Conservation (phyloP, 352 stramenopile genomes). For the Phytopythium helicoides region DNA sequence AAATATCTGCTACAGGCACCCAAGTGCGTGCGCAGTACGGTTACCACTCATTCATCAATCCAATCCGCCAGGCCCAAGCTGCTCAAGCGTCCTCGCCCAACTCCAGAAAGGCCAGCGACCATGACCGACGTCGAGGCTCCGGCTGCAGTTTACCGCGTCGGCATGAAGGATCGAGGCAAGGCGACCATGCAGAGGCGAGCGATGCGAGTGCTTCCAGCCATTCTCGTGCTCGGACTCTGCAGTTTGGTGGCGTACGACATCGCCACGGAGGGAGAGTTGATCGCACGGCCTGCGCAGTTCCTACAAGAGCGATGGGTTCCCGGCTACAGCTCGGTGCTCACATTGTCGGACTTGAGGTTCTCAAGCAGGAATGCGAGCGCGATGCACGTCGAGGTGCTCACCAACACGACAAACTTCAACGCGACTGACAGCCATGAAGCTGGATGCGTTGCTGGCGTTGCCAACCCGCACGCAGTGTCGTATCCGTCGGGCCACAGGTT, state of each 20-base stretch:
- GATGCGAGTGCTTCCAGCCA: neutral
- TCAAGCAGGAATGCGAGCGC: neutral
- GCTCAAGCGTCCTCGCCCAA: no score
- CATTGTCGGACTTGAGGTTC: neutral
- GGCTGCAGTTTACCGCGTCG: neutral
- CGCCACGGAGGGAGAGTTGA: neutral
- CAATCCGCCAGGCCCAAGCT: no score
- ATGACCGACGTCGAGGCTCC: neutral
- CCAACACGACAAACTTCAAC: constrained; percentile 3
- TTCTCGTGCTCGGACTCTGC: neutral
- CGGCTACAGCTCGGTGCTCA: no score
- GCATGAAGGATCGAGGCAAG: neutral
- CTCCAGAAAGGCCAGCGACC: neutral
- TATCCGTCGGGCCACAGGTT: constrained; percentile 4
- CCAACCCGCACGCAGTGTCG: neutral
- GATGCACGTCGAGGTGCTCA: constrained; percentile 1
- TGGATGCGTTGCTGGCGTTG: constrained; percentile 6
- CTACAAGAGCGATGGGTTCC: neutral
- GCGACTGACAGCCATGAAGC: neutral
- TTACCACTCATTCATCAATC: no score
- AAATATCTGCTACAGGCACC: no score
- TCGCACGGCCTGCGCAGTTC: constrained; percentile 1
- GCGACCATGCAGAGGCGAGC: neutral
- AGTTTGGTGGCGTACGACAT: neutral
- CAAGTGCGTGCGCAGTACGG: no score